Conservation (phyloP, 495 filamentous ascomycete genomes). For the Xylaria acuta region DNA sequence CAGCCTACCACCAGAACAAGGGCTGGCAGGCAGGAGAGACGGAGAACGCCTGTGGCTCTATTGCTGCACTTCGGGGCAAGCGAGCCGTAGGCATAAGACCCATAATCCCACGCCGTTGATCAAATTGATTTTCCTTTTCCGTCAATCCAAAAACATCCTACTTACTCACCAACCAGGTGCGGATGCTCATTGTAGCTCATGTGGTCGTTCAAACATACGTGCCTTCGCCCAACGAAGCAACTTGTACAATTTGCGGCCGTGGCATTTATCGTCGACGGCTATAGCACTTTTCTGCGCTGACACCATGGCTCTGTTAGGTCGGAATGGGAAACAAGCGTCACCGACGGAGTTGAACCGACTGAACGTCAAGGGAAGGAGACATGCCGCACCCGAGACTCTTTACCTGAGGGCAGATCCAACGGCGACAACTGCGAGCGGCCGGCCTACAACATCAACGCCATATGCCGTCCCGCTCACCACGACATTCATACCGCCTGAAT, state of each 20-base stretch:
- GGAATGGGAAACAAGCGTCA: neutral
- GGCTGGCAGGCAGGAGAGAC: neutral
- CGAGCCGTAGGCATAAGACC: conserved; percentile 7
- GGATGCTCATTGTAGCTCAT: neutral
- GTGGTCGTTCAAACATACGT: neutral
- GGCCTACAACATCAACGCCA: conserved; percentile 23
- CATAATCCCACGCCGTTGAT: neutral
- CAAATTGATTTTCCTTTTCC: neutral
- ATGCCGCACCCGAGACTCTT: neutral
- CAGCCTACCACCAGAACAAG: conserved; percentile 4
- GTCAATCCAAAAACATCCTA: neutral
- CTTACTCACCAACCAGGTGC: neutral
- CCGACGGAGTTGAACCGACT: neutral
- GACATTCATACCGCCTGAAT: conserved; percentile 31
- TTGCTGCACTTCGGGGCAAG: neutral
- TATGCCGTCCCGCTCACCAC: conserved; percentile 33
- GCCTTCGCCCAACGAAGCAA: neutral
- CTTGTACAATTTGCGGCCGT: neutral
- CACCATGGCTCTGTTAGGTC: neutral
- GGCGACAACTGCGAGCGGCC: conserved; percentile 6
- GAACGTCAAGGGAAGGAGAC: neutral
- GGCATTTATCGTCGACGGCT: neutral
- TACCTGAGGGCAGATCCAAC: neutral
- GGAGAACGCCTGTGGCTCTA: neutral
- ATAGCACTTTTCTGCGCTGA: neutral